Evolutionary conservation across 2,329 filamentous ascomycete species (phyloP), one percentile per base, ranked within the genome.

Genomic region (Pseudocercospora fuligena): DNA sequence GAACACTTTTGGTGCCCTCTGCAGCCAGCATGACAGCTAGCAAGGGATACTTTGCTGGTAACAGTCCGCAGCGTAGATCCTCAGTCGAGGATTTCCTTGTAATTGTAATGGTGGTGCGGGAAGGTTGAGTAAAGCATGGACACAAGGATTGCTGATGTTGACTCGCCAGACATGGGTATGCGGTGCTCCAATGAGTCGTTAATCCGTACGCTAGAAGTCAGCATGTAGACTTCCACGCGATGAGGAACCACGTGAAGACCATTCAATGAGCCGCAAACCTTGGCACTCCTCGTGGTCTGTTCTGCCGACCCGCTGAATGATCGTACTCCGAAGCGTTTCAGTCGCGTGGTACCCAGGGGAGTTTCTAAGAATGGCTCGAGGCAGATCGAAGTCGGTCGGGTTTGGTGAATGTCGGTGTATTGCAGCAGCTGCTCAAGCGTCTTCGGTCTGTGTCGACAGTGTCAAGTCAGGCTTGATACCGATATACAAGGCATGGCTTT

Each of bases 401-500:
- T 25, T 54, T 54, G 51, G 6, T 16, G 16, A 25, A 27, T 54
- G 25, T 54, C 51, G 51, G 51, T 29, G 27, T 12, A n/a, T 54
- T 54, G 51, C 25, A 54, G 23, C 21, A 11, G 23, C 51, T 29
- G 25, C 51, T 54, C 7, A 14, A 29, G 23, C 51, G 25, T n/a
- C 27, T 29, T 54, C 25, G 25, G 51, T 54, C 51, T 25, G 51
- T 27, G 51, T 25, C 49, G 23, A 53, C 23, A 23, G 49, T 53
- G 14, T 53, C 21, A 54, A 54, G 21, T 54, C 51, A n/a, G 14
- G 9, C 51, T n/a, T 54, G 51, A 54, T 14, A 29, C 51, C 51
- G 51, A 54, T 29, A 54, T 54, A 31, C 51, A 54, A 54, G 51
- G 51, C 25, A 54, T 54, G 51, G 51, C 49, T 54, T 54, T 54